phyloP scores from a whole-genome alignment of 495 filamentous ascomycete species.

The Penicillium atrosanguineum region DNA sequence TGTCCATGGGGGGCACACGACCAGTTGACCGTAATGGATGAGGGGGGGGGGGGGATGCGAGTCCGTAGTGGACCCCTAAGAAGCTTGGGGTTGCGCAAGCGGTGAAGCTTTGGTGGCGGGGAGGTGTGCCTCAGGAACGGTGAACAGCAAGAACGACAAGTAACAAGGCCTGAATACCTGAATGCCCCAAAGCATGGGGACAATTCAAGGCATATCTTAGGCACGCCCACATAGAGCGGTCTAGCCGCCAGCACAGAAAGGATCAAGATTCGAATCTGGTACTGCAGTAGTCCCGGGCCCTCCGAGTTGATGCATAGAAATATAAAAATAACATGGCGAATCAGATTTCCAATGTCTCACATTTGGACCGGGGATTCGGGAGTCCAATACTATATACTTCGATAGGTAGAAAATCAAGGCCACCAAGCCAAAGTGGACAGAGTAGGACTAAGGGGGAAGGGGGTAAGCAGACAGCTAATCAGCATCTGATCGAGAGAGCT shows the following conservation, averaged over 20 bases:
- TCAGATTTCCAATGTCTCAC: slow-evolving; percentile 11
- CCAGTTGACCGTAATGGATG: slow-evolving; percentile 22
- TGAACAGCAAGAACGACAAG: background rate
- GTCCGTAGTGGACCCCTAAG: background rate
- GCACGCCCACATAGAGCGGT: slow-evolving; percentile 12
- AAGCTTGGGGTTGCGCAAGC: slow-evolving; percentile 18
- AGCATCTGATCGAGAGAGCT: slow-evolving; percentile 2
- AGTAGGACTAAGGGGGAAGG: background rate
- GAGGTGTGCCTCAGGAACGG: background rate
- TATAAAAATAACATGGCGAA: background rate
- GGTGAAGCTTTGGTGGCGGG: slow-evolving; percentile 13
- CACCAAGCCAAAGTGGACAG: background rate
- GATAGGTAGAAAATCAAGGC: background rate
- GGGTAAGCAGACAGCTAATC: slow-evolving; percentile 3
- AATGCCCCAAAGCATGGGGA: background rate
- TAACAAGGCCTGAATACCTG: background rate
- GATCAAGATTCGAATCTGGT: slow-evolving; percentile 14
- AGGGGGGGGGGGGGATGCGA: background rate
- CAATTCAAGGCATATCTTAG: background rate
- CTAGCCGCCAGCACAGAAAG: slow-evolving; percentile 14
- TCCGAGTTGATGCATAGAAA: slow-evolving; percentile 8
- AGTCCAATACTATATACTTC: slow-evolving; percentile 6
- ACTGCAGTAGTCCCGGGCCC: slow-evolving; percentile 13
- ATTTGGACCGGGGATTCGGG: slow-evolving; percentile 3
- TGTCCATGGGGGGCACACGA: slow-evolving; percentile 31